Evolutionary conservation across 768 basidiomycete species (phyloP).

Genomic region (Lactifluus pinguis): DNA sequence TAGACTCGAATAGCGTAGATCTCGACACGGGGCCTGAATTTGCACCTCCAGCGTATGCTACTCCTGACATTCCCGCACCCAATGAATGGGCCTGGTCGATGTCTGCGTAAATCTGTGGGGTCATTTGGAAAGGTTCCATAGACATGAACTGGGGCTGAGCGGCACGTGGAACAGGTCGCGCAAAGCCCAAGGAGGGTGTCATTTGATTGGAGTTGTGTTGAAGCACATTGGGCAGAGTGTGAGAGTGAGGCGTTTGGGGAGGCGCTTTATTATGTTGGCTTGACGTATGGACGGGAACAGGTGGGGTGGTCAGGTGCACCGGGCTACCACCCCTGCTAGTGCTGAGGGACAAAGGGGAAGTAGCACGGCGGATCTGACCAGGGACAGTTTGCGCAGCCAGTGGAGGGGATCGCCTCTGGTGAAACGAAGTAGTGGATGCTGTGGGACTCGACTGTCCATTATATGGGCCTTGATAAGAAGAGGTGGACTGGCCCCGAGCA

Average conservation of each 20-base stretch:
- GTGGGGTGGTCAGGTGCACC: slow-evolving; percentile 12
- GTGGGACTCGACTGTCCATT: slow-evolving; percentile 18
- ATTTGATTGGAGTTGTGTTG: slow-evolving; percentile 12
- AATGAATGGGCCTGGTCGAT: slow-evolving; percentile 15
- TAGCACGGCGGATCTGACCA: slow-evolving; percentile 15
- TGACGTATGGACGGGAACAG: slow-evolving; percentile 6
- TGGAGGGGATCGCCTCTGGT: slow-evolving; percentile 17
- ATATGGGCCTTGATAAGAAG: slow-evolving; percentile 13
- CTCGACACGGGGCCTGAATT: slow-evolving; percentile 13
- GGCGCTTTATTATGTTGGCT: slow-evolving; percentile 9
- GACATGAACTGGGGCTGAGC: slow-evolving; percentile 12
- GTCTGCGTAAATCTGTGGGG: slow-evolving; percentile 11
- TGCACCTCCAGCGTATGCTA: slow-evolving; percentile 16
- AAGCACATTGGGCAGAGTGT: slow-evolving; percentile 6
- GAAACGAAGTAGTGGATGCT: slow-evolving; percentile 17
- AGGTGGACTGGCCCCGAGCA: slow-evolving; percentile 14
- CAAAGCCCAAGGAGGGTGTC: slow-evolving; percentile 10
- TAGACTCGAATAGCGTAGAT: slow-evolving; percentile 10
- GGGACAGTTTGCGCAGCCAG: slow-evolving; percentile 15
- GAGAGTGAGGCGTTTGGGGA: slow-evolving; percentile 5
- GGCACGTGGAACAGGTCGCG: slow-evolving; percentile 11
- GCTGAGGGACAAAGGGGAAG: slow-evolving; percentile 15
- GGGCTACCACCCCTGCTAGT: slow-evolving; percentile 18
- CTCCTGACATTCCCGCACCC: slow-evolving; percentile 13
- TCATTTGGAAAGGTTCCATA: slow-evolving; percentile 11